Base-by-base conservation (phyloP, 208 protist genomes). In the Phytomonas serpens region DNA sequence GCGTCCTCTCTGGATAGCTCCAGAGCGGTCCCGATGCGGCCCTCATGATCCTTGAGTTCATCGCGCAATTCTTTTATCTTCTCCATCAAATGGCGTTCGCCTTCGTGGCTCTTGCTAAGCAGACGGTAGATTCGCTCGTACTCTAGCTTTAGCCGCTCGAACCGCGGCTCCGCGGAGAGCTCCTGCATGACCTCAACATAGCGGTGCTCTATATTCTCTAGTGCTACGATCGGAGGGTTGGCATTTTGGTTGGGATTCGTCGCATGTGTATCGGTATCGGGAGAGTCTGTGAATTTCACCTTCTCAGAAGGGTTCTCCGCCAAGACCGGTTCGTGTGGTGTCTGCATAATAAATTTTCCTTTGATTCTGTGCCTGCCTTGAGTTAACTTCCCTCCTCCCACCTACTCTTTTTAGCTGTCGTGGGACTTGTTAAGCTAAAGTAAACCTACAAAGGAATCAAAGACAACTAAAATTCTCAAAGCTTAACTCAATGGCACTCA, bases 111-210 rank as follows among this genome's bases (percentile, higher is more conserved):
- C 76, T 98, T 99, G 47, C 95, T 86, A 32, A 99, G 83, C 2
- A 98, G 93, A 7, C 94, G 83, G 71, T 99, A 98, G 7, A 99
- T 81, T 75, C 99, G 99, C 52, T 99, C 97, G 75, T 99, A 99
- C 80, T 99, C 98, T 33, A 84, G 77, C 13, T 89, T 81, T 75
- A 99, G 99, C 11, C 87, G 81, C 75, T 98, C 95, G 6, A 99
- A 85, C 33, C 95, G 81, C 33, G 98, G 94, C 73, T 99, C 97
- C 47, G 94, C 96, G 19, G 89, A 76, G 3, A 99, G 88, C 61
- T 98, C 93, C 47, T 82, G 83, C 68, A 98, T 70, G 14, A 97
- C 90, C 73, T 97, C 92, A 40, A 97, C 80, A 76, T 98, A 99
- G 47, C 97, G 95, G 68, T 93, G 85, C 79, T 99, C 97, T 30